A percentile compares a stretch with the other conserved stretches of the same genome.
These are phyloP conservation scores for Dillenia suffruticosa DNA, from an alignment of 164 flowering plant genomes.

Conservation along the genomic window DNA sequence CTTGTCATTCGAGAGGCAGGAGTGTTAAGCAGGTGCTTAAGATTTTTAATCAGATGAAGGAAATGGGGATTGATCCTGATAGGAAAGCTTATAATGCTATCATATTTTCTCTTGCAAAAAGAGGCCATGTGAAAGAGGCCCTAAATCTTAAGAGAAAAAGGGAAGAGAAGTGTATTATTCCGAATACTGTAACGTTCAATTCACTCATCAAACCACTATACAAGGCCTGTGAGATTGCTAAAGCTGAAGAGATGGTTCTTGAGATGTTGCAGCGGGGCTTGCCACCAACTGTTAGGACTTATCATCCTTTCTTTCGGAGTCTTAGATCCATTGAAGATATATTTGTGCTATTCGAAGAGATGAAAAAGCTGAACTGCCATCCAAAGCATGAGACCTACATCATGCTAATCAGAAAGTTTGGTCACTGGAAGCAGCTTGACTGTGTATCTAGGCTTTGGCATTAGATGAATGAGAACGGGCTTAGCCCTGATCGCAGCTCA, in stretches of 20 bases:
- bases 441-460: constrained; percentile 67
- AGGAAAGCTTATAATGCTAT: constrained; percentile 80
- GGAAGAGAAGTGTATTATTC: constrained; percentile 62
- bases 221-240: constrained; percentile 41
- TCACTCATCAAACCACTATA: constrained; percentile 77
- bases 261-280: constrained; percentile 58
- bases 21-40: constrained; percentile 47
- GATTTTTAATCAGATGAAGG: constrained; percentile 60
- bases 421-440: constrained; percentile 71
- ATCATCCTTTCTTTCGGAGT: constrained; percentile 60
- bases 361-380: constrained; percentile 48
- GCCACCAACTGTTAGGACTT: constrained; percentile 59
- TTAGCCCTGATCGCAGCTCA: constrained; percentile 65
- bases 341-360: constrained; percentile 56
- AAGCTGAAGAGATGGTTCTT: constrained; percentile 48
- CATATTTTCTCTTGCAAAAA: constrained; percentile 71
- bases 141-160: constrained; percentile 50
- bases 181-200: constrained; percentile 61
- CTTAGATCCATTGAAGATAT: constrained; percentile 59
- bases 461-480: constrained; percentile 58
- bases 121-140: constrained; percentile 55
- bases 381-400: constrained; percentile 66
- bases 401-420: constrained; percentile 77
- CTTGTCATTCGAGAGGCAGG: constrained; percentile 57
- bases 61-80: constrained; percentile 50